Percentiles rank a stretch among this genome's conserved stretches.
These are phyloP conservation scores for Pythium biforme DNA, from an alignment of 352 stramenopile species.

Conservation along the genomic window DNA sequence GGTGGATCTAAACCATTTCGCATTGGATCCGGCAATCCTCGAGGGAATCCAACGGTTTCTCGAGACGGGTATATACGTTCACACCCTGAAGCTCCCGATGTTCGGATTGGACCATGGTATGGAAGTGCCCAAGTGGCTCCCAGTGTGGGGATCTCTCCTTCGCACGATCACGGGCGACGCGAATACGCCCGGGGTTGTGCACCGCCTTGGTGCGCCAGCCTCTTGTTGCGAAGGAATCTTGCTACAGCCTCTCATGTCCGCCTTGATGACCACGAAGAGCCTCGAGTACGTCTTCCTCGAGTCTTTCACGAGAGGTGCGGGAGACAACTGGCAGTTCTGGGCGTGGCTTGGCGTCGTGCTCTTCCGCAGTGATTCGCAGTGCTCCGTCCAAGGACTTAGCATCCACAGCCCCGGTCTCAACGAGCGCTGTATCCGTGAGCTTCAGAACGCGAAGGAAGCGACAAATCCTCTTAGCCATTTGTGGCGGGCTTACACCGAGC, in stretches of 20 bases:
- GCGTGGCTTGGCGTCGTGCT: not conserved
- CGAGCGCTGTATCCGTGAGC: not conserved
- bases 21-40: not conserved
- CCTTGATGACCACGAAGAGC: not conserved
- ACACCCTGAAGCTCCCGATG: not conserved
- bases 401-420: not conserved
- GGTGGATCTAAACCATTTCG: not conserved
- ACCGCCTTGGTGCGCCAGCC: not conserved
- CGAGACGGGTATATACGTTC: not conserved
- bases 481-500: not conserved
- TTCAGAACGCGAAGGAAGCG: not conserved
- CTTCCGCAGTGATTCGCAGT: not conserved
- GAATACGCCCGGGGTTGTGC: not conserved
- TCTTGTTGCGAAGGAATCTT: not conserved
- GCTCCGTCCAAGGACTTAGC: not conserved
- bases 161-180: not conserved
- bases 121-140: not conserved
- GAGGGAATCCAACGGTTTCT: not conserved
- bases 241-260: not conserved
- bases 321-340: not conserved
- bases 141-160: not conserved
- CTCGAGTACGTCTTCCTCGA: not conserved
- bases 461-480: not conserved
- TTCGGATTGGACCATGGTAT: not conserved
- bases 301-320: not conserved